Percentiles rank a stretch among this genome's conserved stretches.
Conservation (phyloP, 2,329 filamentous ascomycete species). For the Fusarium sp. region DNA sequence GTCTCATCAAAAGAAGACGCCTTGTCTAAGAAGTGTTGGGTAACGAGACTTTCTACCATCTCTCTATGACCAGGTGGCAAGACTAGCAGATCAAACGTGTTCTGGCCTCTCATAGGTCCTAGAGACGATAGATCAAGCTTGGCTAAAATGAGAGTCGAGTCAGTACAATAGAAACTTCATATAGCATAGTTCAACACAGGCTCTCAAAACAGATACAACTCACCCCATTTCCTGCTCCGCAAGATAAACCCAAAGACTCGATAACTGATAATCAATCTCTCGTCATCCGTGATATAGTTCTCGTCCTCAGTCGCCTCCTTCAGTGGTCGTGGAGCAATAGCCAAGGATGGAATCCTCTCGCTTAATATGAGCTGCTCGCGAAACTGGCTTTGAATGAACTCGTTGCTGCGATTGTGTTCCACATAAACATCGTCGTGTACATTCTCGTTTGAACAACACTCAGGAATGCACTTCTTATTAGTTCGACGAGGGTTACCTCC, state of each 20-base stretch:
- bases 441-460: background rate
- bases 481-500: background rate
- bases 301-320: background rate
- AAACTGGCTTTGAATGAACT: background rate
- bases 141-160: accelerated
- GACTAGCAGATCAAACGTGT: accelerated
- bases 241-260: background rate
- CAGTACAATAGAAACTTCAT: no score
- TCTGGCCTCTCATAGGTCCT: background rate
- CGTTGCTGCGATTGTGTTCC: background rate
- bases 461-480: background rate
- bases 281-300: background rate
- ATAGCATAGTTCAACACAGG: no score
- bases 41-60: background rate
- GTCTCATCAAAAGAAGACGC: background rate
- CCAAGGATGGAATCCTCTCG: background rate
- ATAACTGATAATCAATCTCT: background rate
- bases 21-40: background rate
- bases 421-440: background rate
- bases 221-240: background rate
- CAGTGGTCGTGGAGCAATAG: background rate
- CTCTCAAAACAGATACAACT: background rate
- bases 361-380: background rate
- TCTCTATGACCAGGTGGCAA: background rate
- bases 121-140: background rate